Evolutionary conservation across 257 asterid species (phyloP).

Genomic region (Petrea volubilis): DNA sequence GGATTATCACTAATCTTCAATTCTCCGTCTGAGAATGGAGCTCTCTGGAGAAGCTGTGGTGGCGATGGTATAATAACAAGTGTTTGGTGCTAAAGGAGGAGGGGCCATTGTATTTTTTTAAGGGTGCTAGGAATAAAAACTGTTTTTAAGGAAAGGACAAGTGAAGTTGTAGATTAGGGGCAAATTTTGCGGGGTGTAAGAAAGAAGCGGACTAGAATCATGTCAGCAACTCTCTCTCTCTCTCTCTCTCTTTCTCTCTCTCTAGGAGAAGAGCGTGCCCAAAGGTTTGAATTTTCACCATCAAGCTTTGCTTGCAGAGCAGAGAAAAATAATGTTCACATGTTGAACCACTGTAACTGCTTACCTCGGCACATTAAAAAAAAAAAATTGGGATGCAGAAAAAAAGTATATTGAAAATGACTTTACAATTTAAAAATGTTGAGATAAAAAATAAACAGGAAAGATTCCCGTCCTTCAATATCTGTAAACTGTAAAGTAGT

Average conservation of each 20-base stretch:
- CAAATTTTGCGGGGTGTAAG: conserved; percentile 42
- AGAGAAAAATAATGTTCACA: conserved; percentile 37
- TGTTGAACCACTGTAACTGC: conserved; percentile 39
- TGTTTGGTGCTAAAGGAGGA: conserved; percentile 8
- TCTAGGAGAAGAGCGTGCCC: conserved; percentile 31
- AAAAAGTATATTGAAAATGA: conserved; percentile 6
- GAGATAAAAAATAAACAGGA: conserved; percentile 1
- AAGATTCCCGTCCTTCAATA: conserved; percentile 29
- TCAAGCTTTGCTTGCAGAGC: conserved; percentile 33
- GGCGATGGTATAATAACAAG: conserved; percentile 7
- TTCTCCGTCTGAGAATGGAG: neutral
- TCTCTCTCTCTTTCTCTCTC: no score
- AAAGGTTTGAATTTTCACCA: conserved; percentile 34
- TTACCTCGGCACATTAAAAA: conserved; percentile 26
- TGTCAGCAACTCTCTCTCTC: conserved; percentile 26
- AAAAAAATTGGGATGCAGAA: neutral
- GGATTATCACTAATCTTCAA: neutral
- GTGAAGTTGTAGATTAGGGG: conserved; percentile 37
- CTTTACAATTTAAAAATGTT: neutral
- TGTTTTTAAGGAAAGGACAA: conserved; percentile 41
- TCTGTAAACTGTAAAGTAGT: conserved; percentile 8
- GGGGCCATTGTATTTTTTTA: conserved; percentile 26
- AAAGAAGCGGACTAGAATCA: conserved; percentile 32
- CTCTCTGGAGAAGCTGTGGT: neutral
- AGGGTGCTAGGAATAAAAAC: conserved; percentile 46